Percentiles rank a stretch among this genome's conserved stretches.
phyloP scores from a whole-genome alignment of 139 green algal species.

The Zygnema cylindricum region DNA sequence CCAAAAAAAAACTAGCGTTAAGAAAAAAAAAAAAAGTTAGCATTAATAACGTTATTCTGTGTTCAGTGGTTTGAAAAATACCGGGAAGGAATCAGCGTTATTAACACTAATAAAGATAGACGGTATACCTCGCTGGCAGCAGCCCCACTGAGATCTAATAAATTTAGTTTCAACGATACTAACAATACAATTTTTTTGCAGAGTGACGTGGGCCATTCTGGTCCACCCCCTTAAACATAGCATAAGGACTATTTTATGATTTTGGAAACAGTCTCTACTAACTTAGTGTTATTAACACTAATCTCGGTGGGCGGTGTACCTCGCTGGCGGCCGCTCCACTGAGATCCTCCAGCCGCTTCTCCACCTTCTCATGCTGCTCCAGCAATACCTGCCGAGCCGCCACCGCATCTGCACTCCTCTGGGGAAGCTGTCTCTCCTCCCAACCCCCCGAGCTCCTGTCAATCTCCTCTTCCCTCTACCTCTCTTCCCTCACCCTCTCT shows the following conservation, averaged over 20 bases:
- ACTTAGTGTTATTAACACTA: neutral
- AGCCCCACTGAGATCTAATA: too few species aligned
- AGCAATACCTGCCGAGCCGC: slow-evolving; percentile 81
- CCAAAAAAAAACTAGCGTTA: neutral
- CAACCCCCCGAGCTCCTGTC: neutral
- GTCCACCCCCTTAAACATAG: too few species aligned
- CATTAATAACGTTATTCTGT: too few species aligned
- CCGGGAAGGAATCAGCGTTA: too few species aligned
- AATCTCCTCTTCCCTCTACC: neutral
- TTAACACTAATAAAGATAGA: too few species aligned
- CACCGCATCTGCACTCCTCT: slow-evolving; percentile 60
- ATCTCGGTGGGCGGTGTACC: neutral
- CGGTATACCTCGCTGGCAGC: too few species aligned
- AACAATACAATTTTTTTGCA: too few species aligned
- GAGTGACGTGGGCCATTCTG: too few species aligned
- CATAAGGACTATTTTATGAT: too few species aligned
- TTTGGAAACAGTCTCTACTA: too few species aligned
- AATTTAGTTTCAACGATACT: too few species aligned
- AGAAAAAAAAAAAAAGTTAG: neutral
- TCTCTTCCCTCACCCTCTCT: slow-evolving; percentile 4
- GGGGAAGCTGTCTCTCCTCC: slow-evolving; percentile 22
- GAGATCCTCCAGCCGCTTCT: slow-evolving; percentile 63
- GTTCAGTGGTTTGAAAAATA: too few species aligned
- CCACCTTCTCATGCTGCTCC: slow-evolving; percentile 71
- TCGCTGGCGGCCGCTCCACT: slow-evolving; percentile 73